Evolutionary conservation across 352 stramenopile species (phyloP), one percentile per base, ranked within the genome.

Genomic region (Plasmopara viticola): DNA sequence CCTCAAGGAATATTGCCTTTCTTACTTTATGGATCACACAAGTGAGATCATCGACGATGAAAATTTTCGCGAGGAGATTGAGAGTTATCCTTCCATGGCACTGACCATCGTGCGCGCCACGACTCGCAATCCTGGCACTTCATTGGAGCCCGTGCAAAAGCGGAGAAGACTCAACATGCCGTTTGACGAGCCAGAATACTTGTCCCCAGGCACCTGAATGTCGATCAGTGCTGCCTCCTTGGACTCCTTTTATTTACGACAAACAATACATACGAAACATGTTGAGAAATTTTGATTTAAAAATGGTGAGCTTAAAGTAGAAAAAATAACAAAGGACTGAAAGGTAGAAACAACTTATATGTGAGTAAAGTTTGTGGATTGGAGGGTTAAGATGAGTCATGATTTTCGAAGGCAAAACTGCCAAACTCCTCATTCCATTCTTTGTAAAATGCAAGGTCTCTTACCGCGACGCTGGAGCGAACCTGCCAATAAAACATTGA

Each of bases 361-460:
- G 20, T 25, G 20, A 25, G 20, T 25, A 25, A 60, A 55, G 15
- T 33, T 44, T 34, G 13, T 51, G 17, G 15, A 48, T 35, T 55
- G 34, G 54, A 48, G 13, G 13, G 6, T 1, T 69, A 66, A 40
- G 58, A 64, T 14, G 43, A 47, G 48, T 89, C 75, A 51, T 89
- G 72, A 12, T 67, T 82, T 37, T 89, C 77, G 17, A 94, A 90
- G 0, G 77, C 59, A 56, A 93, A 92, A 47, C 83, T 97, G 5
- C 92, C 92, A 45, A 97, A 98, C 41, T 96, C 84, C 6, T 92
- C 80, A 49, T 98, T 97, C 92, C 92, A 98, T 37, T 93, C 65
- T 34, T 87, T 70, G 53, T 98, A 97, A 48, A 90, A 90, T 2
- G 90, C 68, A 15, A 99, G 75, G 61, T 99, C 96, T 20, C 94